Percentiles rank a stretch among this genome's conserved stretches.
phyloP scores from a whole-genome alignment of 2,329 filamentous ascomycete genomes.

The Monosporascus sp. region DNA sequence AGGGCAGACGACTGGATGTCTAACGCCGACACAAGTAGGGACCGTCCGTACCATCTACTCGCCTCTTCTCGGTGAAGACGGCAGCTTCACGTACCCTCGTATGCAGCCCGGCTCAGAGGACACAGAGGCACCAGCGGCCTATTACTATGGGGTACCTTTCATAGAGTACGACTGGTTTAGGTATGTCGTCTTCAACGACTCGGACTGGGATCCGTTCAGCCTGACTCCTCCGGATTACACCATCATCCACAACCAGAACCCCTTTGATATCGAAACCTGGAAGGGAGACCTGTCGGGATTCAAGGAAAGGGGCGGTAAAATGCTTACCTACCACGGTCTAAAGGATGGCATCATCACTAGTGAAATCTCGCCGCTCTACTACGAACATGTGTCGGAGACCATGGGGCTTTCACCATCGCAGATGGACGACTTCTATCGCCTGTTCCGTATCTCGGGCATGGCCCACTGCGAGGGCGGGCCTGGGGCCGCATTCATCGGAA shows the following conservation, averaged over 20 bases:
- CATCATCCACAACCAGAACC: conserved; percentile 11
- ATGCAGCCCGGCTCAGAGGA: conserved; percentile 44
- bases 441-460: conserved; percentile 43
- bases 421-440: conserved; percentile 38
- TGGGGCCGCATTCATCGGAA: conserved; percentile 33
- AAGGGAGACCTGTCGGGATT: conserved; percentile 33
- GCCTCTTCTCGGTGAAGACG: conserved; percentile 13
- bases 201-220: conserved; percentile 33
- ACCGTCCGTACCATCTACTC: conserved; percentile 9
- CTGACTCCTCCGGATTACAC: conserved; percentile 33
- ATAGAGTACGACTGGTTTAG: conserved; percentile 41
- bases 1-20: not conserved
- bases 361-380: conserved; percentile 40
- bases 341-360: conserved; percentile 40
- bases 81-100: conserved; percentile 43
- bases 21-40: conserved; percentile 6
- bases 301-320: conserved; percentile 31
- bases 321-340: conserved; percentile 35
- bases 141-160: conserved; percentile 37
- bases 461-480: conserved; percentile 41
- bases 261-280: conserved; percentile 17
- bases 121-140: conserved; percentile 24
- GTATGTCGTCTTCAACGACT: conserved; percentile 42
- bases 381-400: conserved; percentile 36
- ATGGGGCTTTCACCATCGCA: conserved; percentile 29